Evolutionary conservation across 306 rosid genomes (phyloP), one percentile per base, ranked within the genome.

Genomic region (Trifolium repens): DNA sequence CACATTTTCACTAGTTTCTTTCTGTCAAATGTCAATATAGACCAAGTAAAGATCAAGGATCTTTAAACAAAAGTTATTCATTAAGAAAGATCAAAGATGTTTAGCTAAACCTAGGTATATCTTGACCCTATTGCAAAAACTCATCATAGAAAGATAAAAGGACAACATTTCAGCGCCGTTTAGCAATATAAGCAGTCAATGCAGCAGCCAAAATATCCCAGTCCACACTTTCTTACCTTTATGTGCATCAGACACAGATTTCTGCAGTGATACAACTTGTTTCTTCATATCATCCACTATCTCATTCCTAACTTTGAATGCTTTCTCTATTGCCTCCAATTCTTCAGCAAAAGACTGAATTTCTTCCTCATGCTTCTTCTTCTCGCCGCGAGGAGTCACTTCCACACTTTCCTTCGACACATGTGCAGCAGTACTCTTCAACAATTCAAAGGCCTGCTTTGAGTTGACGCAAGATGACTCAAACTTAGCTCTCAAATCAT

Each of bases 161-260:
- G 75, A 60, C 9, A 65, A 59, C 58, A n/a, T 2, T 74, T 91
- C 80, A 90, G 86, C 85, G 94, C 4, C 85, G 88, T 84, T 77
- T 91, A 24, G 96, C 85, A 73, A 78, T 87, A 80, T 90, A 88
- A 3, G 94, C 88, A 76, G 89, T 78, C 3, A 92, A 76, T 0
- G 80, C 96, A 24, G 93, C 96, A 35, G 88, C 96, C 40, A 92
- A 34, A 53, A 89, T 67, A 92, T 63, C 57, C 79, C 37, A 44
- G 93, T 79, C 92, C 87, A 92, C 9, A 94, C 80, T 61, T 78
- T 82, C 81, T 83, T 89, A 81, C 73, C 85, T 87, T 77, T 87
- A 10, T 81, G 85, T 9, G 87, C 88, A 76, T 87, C 82, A 0
- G 67, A 78, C 59, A 69, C 74, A 12, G 87, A 74, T 16, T 57